Evolutionary conservation across 2,329 filamentous ascomycete species (phyloP).

Genomic region (Blastomyces emzantsi): DNA sequence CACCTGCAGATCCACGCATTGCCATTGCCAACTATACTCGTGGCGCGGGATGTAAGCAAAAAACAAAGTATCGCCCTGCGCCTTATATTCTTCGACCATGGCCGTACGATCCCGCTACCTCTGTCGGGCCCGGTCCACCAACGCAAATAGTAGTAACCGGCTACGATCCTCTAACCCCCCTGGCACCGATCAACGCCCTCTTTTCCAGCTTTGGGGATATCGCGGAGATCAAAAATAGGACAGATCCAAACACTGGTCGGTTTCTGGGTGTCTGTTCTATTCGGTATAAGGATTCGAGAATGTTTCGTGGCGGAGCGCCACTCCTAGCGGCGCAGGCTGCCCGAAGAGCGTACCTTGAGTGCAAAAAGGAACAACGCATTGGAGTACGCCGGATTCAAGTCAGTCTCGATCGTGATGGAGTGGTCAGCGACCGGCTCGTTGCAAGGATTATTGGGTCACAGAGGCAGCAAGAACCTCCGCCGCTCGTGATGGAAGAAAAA

Average conservation of each 20-base stretch:
- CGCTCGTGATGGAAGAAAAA: constrained; percentile 23
- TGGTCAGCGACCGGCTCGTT: constrained; percentile 69
- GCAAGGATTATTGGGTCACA: constrained; percentile 63
- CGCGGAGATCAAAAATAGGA: constrained; percentile 82
- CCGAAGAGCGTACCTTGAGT: constrained; percentile 62
- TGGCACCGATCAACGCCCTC: constrained; percentile 64
- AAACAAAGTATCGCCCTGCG: constrained; percentile 62
- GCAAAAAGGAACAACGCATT: constrained; percentile 70
- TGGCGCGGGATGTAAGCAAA: constrained; percentile 55
- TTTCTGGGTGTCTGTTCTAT: constrained; percentile 92
- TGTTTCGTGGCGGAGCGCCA: constrained; percentile 43
- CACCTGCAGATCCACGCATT: constrained; percentile 73
- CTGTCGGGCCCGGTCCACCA: constrained; percentile 79
- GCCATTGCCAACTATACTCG: constrained; percentile 54
- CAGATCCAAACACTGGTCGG: constrained; percentile 87
- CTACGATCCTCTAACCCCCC: constrained; percentile 83
- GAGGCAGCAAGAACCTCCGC: constrained; percentile 32
- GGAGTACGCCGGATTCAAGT: constrained; percentile 70
- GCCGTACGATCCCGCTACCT: constrained; percentile 69
- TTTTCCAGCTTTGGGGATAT: constrained; percentile 82
- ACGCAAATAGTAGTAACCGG: constrained; percentile 88
- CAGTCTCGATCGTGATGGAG: constrained; percentile 80
- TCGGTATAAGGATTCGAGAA: constrained; percentile 65
- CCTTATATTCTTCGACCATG: constrained; percentile 75
- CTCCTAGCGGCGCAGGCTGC: constrained; percentile 71